Evolutionary conservation across 2,329 filamentous ascomycete species (phyloP).

Genomic region (Cryphonectria radicalis): DNA sequence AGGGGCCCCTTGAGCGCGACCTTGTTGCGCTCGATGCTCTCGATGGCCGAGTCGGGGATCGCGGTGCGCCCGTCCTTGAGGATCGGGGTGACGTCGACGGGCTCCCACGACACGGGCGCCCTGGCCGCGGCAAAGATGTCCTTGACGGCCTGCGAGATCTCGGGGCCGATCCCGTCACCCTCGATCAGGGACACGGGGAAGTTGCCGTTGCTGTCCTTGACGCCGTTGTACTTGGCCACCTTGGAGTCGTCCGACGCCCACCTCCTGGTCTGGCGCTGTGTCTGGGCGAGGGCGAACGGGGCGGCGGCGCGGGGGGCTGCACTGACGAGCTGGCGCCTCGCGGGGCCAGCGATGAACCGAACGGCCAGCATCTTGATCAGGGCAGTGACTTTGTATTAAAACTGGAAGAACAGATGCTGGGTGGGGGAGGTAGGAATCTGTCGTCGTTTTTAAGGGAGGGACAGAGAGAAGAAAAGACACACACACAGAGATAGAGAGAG

Average conservation of each 20-base stretch:
- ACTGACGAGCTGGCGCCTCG: conserved; percentile 78
- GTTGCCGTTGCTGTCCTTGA: conserved; percentile 91
- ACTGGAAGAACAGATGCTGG: background rate
- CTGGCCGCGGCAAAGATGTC: conserved; percentile 97
- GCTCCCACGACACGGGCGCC: conserved; percentile 93
- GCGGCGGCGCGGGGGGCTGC: conserved; percentile 59
- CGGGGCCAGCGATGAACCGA: conserved; percentile 76
- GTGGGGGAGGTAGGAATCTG: background rate
- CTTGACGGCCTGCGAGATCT: conserved; percentile 98
- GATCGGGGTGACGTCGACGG: conserved; percentile 92
- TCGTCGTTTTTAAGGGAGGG: background rate
- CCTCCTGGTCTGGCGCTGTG: conserved; percentile 54
- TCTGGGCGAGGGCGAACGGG: conserved; percentile 44
- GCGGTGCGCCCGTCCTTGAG: conserved; percentile 94
- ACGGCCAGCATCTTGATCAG: conserved; percentile 71
- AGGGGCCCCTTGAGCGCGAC: conserved; percentile 98
- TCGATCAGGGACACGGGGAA: conserved; percentile 97
- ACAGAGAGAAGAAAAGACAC: background rate
- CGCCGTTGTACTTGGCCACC: conserved; percentile 92
- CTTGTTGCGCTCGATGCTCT: conserved; percentile 93
- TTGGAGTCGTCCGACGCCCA: conserved; percentile 69
- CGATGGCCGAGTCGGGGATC: conserved; percentile 90
- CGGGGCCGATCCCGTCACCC: conserved; percentile 97
- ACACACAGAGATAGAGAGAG: too few species aligned
- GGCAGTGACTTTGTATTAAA: background rate